Percentiles rank a stretch among this genome's conserved stretches.
Conservation (phyloP, 2,329 filamentous ascomycete species). For the Phaeosphaeriaceae sp. region DNA sequence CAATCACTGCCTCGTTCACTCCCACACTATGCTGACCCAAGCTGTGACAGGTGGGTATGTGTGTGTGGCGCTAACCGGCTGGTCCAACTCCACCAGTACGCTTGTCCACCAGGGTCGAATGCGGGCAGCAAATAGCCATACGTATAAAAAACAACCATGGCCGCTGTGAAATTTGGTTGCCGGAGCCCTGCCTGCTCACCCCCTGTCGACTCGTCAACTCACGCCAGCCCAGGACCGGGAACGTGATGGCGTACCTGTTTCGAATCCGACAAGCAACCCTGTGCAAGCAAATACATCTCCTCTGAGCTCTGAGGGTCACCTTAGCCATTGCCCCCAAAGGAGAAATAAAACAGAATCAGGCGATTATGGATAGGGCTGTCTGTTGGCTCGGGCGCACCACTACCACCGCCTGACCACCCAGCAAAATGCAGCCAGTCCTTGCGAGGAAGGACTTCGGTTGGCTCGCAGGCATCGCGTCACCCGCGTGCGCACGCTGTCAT, state of each 20-base stretch:
- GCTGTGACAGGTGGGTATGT: no score
- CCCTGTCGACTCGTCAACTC: conserved; percentile 17
- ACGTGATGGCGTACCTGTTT: conserved; percentile 44
- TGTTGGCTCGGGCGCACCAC: conserved; percentile 1
- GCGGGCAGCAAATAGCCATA: conserved; percentile 37
- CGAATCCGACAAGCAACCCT: conserved; percentile 28
- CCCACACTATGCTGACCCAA: no score
- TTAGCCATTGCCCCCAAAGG: no score
- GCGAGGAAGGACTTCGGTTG: conserved; percentile 22
- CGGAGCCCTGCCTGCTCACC: conserved; percentile 24
- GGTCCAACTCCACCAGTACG: conserved; percentile 33
- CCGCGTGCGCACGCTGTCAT: conserved; percentile 38
- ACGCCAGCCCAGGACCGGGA: conserved; percentile 17
- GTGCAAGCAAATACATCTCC: no score
- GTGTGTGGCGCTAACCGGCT: conserved; percentile 29
- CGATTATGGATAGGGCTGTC: conserved; percentile 7
- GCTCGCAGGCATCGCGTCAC: conserved; percentile 31
- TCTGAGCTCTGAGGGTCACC: no score
- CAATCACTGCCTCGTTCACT: no score
- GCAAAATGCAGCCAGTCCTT: conserved; percentile 19
- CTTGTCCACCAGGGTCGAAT: conserved; percentile 31
- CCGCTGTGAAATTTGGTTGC: conserved; percentile 38
- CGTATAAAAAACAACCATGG: conserved; percentile 41
- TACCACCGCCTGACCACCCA: conserved; percentile 29
- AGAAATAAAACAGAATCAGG: no score